These are phyloP conservation scores for Dryadomyces quercus-mongolicae DNA, from an alignment of 2,329 filamentous ascomycete species.

Conservation along the genomic window DNA sequence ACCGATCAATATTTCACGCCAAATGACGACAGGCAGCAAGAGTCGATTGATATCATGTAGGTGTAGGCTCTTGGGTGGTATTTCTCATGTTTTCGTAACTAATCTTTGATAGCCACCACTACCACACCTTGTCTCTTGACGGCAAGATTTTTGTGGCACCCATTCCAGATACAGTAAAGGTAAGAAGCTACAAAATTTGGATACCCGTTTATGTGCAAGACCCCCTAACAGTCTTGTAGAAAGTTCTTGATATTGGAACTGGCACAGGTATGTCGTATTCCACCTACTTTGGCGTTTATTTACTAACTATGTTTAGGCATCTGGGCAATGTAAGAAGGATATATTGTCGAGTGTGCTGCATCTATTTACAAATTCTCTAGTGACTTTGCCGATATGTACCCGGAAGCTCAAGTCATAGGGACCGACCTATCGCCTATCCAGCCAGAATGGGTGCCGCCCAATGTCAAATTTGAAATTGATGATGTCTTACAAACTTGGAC, in stretches of 20 bases:
- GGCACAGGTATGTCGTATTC: neutral
- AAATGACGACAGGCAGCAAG: neutral
- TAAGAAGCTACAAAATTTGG: too few species aligned
- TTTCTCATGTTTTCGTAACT: too few species aligned
- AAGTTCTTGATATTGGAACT: neutral
- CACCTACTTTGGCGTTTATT: neutral
- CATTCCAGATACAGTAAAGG: too few species aligned
- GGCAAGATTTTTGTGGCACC: too few species aligned
- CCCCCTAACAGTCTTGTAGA: neutral
- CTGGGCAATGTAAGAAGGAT: neutral
- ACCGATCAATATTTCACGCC: neutral
- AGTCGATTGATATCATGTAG: neutral
- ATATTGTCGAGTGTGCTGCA: too few species aligned
- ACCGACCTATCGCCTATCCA: neutral
- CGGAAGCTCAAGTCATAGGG: neutral
- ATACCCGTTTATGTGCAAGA: too few species aligned
- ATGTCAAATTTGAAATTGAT: slow-evolving; percentile 37
- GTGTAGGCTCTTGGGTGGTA: too few species aligned
- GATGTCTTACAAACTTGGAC: slow-evolving; percentile 43
- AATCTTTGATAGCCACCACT: too few species aligned
- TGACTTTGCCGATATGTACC: neutral
- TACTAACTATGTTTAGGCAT: neutral
- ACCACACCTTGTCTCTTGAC: too few species aligned
- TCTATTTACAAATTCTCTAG: neutral
- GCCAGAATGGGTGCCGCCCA: slow-evolving; percentile 16